Evolutionary conservation across 352 stramenopile species (phyloP), one percentile per base, ranked within the genome.

Genomic region (Halophytophthora batemanensis): DNA sequence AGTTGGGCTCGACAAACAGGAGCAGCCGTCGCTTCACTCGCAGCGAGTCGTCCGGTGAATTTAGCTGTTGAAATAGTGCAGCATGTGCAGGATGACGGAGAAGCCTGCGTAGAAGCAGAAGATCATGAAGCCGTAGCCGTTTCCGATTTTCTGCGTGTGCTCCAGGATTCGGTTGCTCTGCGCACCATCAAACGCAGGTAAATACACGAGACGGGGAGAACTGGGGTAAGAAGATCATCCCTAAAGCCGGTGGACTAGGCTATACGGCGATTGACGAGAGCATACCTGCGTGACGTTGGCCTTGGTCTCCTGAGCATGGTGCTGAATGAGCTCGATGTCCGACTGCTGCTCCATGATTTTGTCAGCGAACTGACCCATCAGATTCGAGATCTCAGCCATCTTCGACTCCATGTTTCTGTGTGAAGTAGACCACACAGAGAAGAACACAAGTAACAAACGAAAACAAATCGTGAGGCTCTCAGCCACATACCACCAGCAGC

Each of bases 1-100:
- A 35, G 29, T 35, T 13, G 6, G 6, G 29, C 6, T 38, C 33
- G 11, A 14, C 33, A 38, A 38, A 38, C 33, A 14, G 6, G 33
- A 38, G 3, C 33, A 13, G 11, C 15, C 33, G 33, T 19, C 37
- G 19, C 37, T 34, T 15, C 23, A 21, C 17, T 45, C 25, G 25
- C 25, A 31, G 25, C 25, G 25, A 31, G 4, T 31, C 25, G 25
- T 8, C 8, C 17, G 29, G 28, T 64, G 47, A 53, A 64, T 53
- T 80, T 66, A 90, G 51, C 59, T 71, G 61, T 86, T 82, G 65
- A 90, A 90, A 57, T 90, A 91, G 64, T 95, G 84, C 39, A 95
- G 56, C 50, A 86, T 53, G 41, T 90, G 77, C 36, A 95, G 47
- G 31, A 95, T 51, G 14, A 86, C 25, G 8, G 84, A 87, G 43